Base-by-base conservation (phyloP, 768 basidiomycete species). In the Lenzites betulinus region DNA sequence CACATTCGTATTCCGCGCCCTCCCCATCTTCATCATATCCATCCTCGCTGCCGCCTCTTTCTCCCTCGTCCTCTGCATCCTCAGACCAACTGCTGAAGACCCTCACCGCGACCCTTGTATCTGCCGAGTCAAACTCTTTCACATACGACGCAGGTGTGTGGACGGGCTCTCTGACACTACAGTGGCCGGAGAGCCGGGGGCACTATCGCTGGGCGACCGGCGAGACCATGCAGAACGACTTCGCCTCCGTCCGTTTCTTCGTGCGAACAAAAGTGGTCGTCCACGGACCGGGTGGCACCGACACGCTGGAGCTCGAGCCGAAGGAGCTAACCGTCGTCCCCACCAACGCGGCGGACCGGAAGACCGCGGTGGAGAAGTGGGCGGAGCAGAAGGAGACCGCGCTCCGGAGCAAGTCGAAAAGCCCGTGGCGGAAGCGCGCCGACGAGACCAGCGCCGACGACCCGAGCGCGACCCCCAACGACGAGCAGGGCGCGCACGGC, bases 161-260 rank as follows among this genome's bases (percentile, higher is more conserved):
- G 83, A 79, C 73, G 39, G 86, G 87, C 69, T 87, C 82, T 1
- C 73, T 92, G 46, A 85, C 86, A 8, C 73, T 91, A 42, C 85
- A 87, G 64, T 90, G 90, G 87, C 89, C 90, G 15, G 80, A 83
- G 36, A 73, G 81, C 54, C 88, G 86, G 68, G 83, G 87, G 3
- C 81, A 81, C 59, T 85, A 82, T 67, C 84, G 88, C 20, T 93
- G 92, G 89, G 82, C 90, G 9, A 81, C 89, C 58, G 92, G 92
- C 12, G 90, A 92, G 77, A 88, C 89, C 26, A 82, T 91, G 65
- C 77, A 81, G 63, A 87, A 87, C 42, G 78, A 83, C 51, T 72
- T 88, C 65, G 85, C 82, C 15, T 80, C 82, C 53, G 82, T 92
- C 54, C 82, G 81, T 70, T 94, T 90, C 72, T 85, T 87, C 71